Conservation (phyloP, 169 alveolate genomes). For the Plasmodium coatneyi region DNA sequence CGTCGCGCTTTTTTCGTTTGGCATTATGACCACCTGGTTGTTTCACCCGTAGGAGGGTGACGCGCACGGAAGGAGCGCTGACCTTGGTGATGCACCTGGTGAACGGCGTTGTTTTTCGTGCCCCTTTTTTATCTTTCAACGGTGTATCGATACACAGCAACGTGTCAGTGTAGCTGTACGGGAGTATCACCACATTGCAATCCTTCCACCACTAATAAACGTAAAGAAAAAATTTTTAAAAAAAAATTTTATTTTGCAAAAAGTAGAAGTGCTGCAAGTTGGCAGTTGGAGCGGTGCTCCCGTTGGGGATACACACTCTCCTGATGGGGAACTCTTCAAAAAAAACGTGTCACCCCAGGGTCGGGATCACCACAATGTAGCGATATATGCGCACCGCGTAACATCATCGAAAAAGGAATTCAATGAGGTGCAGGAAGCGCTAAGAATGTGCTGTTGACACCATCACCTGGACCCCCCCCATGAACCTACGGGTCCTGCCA, state of each 20-base stretch:
- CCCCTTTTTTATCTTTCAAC: neutral
- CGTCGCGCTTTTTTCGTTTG: constrained; percentile 84
- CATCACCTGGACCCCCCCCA: neutral
- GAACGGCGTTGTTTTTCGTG: neutral
- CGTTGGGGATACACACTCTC: neutral
- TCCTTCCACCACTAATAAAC: neutral
- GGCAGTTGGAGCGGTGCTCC: neutral
- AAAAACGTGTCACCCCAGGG: neutral
- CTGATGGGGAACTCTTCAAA: neutral
- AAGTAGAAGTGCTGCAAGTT: neutral
- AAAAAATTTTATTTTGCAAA: constrained; percentile 12
- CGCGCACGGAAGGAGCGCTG: neutral
- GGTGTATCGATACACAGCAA: neutral
- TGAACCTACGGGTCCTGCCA: constrained; percentile 56
- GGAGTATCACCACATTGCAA: neutral
- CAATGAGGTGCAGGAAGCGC: neutral
- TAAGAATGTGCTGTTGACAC: neutral
- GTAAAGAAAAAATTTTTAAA: constrained; percentile 7
- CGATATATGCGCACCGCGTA: neutral
- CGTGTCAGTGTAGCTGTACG: neutral
- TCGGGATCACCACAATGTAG: neutral
- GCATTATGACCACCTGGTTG: constrained; percentile 86
- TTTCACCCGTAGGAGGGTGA: constrained; percentile 82
- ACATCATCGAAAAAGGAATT: neutral
- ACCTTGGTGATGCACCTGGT: neutral